Conservation (phyloP, 345 rosid species). For the Cardamine chenopodiifolia region DNA sequence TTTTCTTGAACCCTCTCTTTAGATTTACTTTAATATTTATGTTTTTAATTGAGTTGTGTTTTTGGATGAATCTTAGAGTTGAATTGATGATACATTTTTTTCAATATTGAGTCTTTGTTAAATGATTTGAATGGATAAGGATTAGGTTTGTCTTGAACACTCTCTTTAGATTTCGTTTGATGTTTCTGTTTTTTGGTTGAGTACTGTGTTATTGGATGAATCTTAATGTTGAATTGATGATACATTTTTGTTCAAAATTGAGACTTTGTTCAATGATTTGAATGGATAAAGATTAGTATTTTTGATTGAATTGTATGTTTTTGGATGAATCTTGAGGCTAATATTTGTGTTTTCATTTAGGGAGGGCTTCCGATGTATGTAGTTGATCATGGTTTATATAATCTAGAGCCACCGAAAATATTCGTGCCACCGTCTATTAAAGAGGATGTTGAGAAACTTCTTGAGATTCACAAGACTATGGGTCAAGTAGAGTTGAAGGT, state of each 20-base stretch:
- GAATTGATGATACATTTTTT: too few species aligned
- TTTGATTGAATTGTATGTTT: neutral
- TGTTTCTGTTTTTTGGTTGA: too few species aligned
- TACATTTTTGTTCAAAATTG: too few species aligned
- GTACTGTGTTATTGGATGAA: too few species aligned
- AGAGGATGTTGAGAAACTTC: conserved; percentile 84
- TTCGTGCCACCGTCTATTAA: conserved; percentile 81
- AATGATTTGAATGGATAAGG: neutral
- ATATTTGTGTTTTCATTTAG: conserved; percentile 36
- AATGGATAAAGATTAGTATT: too few species aligned
- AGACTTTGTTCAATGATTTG: too few species aligned
- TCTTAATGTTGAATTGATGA: too few species aligned
- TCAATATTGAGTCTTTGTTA: neutral
- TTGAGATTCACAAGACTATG: conserved; percentile 76
- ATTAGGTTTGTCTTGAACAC: neutral
- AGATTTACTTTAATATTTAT: neutral
- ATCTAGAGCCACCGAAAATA: conserved; percentile 84
- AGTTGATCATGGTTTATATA: conserved; percentile 86
- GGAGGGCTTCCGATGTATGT: conserved; percentile 93
- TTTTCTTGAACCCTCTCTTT: too few species aligned
- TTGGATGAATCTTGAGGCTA: neutral
- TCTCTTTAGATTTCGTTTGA: too few species aligned
- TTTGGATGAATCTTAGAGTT: neutral
- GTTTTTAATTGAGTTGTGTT: neutral
- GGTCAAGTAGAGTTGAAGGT: conserved; percentile 84